phyloP scores from a whole-genome alignment of 2,329 filamentous ascomycete species.

The Exophiala bonariae region DNA sequence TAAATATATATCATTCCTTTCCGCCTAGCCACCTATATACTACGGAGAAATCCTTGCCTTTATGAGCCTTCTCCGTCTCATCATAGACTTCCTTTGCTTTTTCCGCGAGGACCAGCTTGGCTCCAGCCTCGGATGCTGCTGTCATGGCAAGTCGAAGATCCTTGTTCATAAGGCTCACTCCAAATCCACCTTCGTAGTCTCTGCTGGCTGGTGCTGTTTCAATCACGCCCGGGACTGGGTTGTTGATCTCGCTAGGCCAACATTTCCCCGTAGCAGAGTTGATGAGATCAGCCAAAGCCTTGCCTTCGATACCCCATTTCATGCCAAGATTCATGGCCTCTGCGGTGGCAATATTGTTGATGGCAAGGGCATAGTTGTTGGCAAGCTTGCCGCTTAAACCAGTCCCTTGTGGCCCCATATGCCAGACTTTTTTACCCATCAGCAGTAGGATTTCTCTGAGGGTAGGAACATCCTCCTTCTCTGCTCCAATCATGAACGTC shows the following conservation, averaged over 20 bases:
- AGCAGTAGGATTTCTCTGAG: conserved; percentile 69
- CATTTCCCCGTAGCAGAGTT: conserved; percentile 92
- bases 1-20: too few species aligned
- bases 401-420: conserved; percentile 80
- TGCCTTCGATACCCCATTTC: conserved; percentile 62
- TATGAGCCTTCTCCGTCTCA: conserved; percentile 61
- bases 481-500: conserved; percentile 91
- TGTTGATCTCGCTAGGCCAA: conserved; percentile 96
- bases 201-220: conserved; percentile 71
- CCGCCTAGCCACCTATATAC: conserved; percentile 56
- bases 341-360: conserved; percentile 79
- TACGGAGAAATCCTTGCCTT: conserved; percentile 77
- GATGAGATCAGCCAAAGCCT: conserved; percentile 77
- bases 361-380: conserved; percentile 93
- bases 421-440: conserved; percentile 85
- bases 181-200: conserved; percentile 77
- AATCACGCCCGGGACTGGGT: conserved; percentile 84
- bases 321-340: conserved; percentile 68
- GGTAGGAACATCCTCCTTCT: conserved; percentile 59
- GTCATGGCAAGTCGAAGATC: conserved; percentile 71
- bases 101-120: conserved; percentile 64
- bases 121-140: conserved; percentile 68
- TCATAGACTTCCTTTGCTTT: conserved; percentile 68
- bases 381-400: conserved; percentile 91
- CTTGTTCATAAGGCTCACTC: conserved; percentile 77